Evolutionary conservation across 2,329 filamentous ascomycete species (phyloP).

Genomic region (Epichloe amarillans): DNA sequence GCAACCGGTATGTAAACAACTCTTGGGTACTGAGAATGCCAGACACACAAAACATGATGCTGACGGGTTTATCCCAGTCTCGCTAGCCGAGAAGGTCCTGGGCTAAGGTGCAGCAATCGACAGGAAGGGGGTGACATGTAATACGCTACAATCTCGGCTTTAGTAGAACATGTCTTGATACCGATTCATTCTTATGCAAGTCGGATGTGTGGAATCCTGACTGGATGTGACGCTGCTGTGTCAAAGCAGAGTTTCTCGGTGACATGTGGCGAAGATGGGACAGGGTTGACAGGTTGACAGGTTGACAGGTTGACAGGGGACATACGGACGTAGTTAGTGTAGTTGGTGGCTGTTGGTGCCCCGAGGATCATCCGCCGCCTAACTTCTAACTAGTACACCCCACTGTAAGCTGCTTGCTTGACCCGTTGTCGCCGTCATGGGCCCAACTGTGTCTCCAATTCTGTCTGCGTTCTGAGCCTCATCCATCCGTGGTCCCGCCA

Average conservation of each 20-base stretch:
- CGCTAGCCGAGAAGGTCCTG: constrained; percentile 38
- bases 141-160: background rate
- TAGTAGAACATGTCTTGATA: background rate
- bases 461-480: background rate
- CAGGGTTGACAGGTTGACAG: no score
- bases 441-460: background rate
- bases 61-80: constrained; percentile 22
- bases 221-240: no score
- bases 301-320: no score
- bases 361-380: constrained; percentile 2
- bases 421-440: background rate
- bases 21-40: background rate
- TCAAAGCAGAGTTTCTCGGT: no score
- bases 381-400: background rate
- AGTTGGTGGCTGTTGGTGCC: background rate
- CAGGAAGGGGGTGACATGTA: background rate
- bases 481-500: background rate
- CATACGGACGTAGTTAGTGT: no score
- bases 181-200: background rate
- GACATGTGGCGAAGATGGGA: no score
- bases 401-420: background rate
- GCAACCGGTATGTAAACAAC: constrained; percentile 45
- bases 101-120: constrained; percentile 9
- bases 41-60: background rate
- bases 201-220: no score